A percentile compares a stretch with the other conserved stretches of the same genome.
Evolutionary conservation across 257 asterid species (phyloP).

Genomic region (Vinca minor): DNA sequence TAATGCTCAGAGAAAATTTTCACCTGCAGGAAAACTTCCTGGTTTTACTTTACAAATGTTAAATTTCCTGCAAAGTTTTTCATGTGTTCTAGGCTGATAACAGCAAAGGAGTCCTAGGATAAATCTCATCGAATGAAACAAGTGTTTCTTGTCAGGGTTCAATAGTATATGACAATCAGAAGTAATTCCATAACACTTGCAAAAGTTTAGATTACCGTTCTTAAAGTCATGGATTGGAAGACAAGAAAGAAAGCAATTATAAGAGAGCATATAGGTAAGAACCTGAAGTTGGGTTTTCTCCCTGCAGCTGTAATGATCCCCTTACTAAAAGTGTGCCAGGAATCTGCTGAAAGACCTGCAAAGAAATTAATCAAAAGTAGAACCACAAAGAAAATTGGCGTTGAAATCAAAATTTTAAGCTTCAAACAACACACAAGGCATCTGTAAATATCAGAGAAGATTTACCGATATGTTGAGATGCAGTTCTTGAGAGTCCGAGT

Average conservation of each 20-base stretch:
- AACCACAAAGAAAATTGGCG: constrained; percentile 10
- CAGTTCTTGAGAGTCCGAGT: constrained; percentile 12
- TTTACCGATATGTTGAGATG: constrained; percentile 59
- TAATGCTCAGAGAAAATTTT: neutral
- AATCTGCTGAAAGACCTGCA: constrained; percentile 78
- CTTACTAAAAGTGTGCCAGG: constrained; percentile 79
- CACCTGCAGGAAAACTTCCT: neutral
- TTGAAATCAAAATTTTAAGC: neutral
- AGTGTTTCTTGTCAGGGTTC: neutral
- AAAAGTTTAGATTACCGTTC: constrained; percentile 8
- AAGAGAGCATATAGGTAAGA: constrained; percentile 11
- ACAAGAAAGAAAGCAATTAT: neutral
- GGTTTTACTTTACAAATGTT: neutral
- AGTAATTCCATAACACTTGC: neutral
- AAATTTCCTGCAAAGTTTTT: neutral
- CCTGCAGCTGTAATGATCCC: constrained; percentile 52
- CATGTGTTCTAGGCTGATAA: neutral
- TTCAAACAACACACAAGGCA: neutral
- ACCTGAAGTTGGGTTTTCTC: constrained; percentile 52
- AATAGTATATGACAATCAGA: neutral
- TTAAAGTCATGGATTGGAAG: neutral
- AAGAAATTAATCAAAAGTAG: constrained; percentile 15
- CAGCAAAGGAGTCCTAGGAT: neutral
- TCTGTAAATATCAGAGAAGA: neutral
- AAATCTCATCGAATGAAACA: neutral